These are phyloP conservation scores for Boletus sp. DNA, from an alignment of 768 basidiomycete species.

Conservation along the genomic window DNA sequence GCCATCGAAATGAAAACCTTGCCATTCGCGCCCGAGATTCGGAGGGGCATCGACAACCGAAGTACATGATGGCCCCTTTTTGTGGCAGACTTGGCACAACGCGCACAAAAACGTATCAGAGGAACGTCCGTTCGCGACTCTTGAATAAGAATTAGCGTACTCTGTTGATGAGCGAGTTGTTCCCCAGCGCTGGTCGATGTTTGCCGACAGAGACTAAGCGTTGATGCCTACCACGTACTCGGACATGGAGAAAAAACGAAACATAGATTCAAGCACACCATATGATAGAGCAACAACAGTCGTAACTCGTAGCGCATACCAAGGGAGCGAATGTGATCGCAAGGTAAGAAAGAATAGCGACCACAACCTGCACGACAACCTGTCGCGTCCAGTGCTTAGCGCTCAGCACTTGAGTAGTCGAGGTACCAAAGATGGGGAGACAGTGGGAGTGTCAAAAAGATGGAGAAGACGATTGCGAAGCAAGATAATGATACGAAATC, in stretches of 20 bases:
- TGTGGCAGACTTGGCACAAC: too few species aligned
- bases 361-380: not conserved
- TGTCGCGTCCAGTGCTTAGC: not conserved
- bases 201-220: not conserved
- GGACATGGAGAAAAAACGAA: not conserved
- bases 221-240: not conserved
- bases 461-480: not conserved
- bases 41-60: too few species aligned
- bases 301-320: not conserved
- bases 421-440: not conserved
- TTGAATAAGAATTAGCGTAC: not conserved
- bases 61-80: too few species aligned
- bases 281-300: conserved; percentile 8
- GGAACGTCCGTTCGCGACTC: not conserved
- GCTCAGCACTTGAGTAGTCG: not conserved
- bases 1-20: not conserved
- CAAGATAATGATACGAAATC: conserved; percentile 28
- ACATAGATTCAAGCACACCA: conserved; percentile 22
- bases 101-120: not conserved
- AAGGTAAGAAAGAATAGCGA: not conserved
- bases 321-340: not conserved
- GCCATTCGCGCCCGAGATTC: not conserved
- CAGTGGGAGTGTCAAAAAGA: not conserved
- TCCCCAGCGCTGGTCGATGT: not conserved
- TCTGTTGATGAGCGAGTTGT: not conserved